Evolutionary conservation across 352 stramenopile species (phyloP).

Genomic region (Thalassiosira ordinaria): DNA sequence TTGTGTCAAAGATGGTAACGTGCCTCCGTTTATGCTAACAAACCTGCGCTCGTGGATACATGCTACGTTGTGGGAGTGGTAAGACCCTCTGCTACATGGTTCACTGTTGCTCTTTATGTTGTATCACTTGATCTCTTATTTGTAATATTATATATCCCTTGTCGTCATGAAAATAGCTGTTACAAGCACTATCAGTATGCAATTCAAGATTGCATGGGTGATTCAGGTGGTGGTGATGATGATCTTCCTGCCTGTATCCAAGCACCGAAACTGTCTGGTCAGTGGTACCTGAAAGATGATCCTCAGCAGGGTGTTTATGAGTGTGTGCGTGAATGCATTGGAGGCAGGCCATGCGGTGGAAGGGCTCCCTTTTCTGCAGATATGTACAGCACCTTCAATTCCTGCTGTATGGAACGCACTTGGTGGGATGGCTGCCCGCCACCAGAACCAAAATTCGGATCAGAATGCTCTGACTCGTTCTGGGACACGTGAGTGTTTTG

Average conservation of each 20-base stretch:
- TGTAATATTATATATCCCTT: too few relatives aligned
- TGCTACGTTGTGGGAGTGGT: not conserved
- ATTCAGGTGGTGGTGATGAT: not conserved
- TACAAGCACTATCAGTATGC: too few relatives aligned
- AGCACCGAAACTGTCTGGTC: not conserved
- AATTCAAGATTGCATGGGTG: not conserved
- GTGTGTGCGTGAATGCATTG: not conserved
- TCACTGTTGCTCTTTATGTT: too few relatives aligned
- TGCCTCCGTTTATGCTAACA: not conserved
- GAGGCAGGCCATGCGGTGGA: not conserved
- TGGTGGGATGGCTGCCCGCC: too few relatives aligned
- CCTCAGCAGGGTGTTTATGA: not conserved
- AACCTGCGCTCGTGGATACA: not conserved
- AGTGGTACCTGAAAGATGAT: not conserved
- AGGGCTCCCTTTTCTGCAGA: not conserved
- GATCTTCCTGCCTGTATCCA: not conserved
- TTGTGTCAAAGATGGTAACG: not conserved
- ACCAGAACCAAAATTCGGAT: too few relatives aligned
- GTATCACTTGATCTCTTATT: too few relatives aligned
- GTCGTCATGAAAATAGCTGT: too few relatives aligned
- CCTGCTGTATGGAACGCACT: not conserved
- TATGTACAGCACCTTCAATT: not conserved
- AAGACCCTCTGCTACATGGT: not conserved
- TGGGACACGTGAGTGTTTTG: constrained; percentile 6
- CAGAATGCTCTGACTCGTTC: constrained; percentile 3